phyloP scores from a whole-genome alignment of 768 basidiomycete species.

The Chalciporus piperatus region DNA sequence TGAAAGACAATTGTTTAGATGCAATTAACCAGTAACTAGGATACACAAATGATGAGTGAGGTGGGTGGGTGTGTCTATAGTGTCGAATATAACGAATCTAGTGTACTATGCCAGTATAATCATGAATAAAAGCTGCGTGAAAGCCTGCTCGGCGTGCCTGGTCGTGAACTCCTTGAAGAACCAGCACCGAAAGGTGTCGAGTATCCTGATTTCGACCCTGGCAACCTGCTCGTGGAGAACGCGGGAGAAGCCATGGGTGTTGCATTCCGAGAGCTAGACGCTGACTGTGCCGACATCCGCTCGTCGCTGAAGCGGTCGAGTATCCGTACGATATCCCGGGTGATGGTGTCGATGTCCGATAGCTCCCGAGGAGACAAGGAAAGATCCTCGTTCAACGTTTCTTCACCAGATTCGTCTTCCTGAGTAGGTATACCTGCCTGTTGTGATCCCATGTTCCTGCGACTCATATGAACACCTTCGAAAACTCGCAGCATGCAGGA shows the following conservation, averaged over 20 bases:
- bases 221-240: constrained; percentile 36
- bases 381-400: constrained; percentile 39
- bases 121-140: constrained; percentile 37
- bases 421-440: constrained; percentile 35
- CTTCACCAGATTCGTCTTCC: constrained; percentile 58
- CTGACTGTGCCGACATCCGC: constrained; percentile 53
- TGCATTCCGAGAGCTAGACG: constrained; percentile 60
- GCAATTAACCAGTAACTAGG: constrained; percentile 16
- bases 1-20: not conserved
- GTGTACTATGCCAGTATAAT: constrained; percentile 9
- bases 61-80: constrained; percentile 9
- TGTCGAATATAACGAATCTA: constrained; percentile 8
- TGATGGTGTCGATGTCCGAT: constrained; percentile 71
- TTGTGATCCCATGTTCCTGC: constrained; percentile 25
- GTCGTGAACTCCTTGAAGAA: constrained; percentile 52
- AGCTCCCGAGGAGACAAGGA: constrained; percentile 68
- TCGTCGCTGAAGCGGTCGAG: constrained; percentile 72
- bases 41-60: constrained; percentile 16
- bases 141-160: constrained; percentile 61
- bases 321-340: constrained; percentile 69
- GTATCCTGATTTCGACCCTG: constrained; percentile 53
- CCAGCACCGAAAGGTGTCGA: constrained; percentile 51
- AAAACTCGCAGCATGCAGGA: constrained; percentile 86
- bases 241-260: constrained; percentile 60
- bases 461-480: constrained; percentile 66